Base-by-base conservation (phyloP, 495 filamentous ascomycete genomes). In the Recurvomyces mirabilis region DNA sequence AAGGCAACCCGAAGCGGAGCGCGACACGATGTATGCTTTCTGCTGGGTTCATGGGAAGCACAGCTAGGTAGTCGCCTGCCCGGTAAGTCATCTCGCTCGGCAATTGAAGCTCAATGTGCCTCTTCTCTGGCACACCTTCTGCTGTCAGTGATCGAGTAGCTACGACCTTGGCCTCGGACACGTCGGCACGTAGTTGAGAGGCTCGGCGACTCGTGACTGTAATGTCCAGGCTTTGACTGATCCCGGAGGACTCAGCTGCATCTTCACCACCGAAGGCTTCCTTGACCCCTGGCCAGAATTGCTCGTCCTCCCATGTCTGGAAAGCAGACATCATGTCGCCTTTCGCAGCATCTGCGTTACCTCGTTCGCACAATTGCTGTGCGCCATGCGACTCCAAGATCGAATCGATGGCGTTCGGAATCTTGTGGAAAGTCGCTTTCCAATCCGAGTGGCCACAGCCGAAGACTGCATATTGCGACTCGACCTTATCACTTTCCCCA, bases 61-160 rank as follows among this genome's bases (percentile, higher is more conserved):
- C 68, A 1, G 82, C 78, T 0, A 88, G 70, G 53, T 88, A 87
- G 52, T 88, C 83, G 30, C 83, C 83, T n/a, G 77, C 72, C 29
- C 68, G 66, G 57, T 87, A 88, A 5, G 69, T 68, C 66, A 78
- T 73, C 26, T 74, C 80, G 4, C 61, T 66, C 0, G 82, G 81
- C 0, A 88, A 62, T 37, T 74, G 67, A 39, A 88, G 70, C 43
- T 77, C 73, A 20, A 87, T 61, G 54, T 83, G 72, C 26, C 73
- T 69, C 64, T 85, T 84, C 21, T 65, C 59, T 0, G 77, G 68
- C 11, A 68, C 70, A 0, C 65, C 73, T 0, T 69, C 62, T 0
- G 68, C 60, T 0, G 78, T 79, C 13, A 86, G 64, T 0, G 68
- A 7, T 39, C 32, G 36, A 4, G 34, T 22, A 12, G 31, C 42